These are phyloP conservation scores for Aureoboletus auriporus DNA, from an alignment of 768 basidiomycete genomes.

Conservation along the genomic window DNA sequence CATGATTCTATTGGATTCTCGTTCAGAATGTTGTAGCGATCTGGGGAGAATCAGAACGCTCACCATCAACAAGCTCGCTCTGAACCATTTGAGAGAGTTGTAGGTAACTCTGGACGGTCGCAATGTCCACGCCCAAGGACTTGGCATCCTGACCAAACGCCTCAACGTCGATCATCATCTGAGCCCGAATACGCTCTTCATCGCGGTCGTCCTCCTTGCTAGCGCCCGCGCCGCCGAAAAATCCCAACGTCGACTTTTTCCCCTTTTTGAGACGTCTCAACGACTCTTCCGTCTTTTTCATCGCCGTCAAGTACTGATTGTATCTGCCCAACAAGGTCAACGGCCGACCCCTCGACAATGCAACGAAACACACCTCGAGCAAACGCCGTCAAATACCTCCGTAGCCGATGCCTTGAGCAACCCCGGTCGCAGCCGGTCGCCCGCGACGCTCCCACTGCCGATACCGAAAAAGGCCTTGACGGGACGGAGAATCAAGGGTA, in stretches of 20 bases:
- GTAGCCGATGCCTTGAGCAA: conserved; percentile 48
- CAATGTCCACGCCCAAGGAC: conserved; percentile 61
- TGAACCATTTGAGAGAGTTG: conserved; percentile 61
- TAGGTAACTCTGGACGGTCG: conserved; percentile 47
- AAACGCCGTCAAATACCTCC: conserved; percentile 69
- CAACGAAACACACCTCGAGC: conserved; percentile 45
- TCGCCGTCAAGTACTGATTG: conserved; percentile 69
- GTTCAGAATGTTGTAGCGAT: background rate
- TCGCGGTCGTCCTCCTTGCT: conserved; percentile 66
- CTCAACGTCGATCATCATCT: conserved; percentile 84
- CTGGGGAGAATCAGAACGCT: background rate
- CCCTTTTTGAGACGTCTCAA: conserved; percentile 83
- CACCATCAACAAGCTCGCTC: conserved; percentile 34
- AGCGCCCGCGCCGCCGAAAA: conserved; percentile 58
- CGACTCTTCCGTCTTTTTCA: conserved; percentile 92
- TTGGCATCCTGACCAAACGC: conserved; percentile 78
- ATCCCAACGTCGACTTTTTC: conserved; percentile 72
- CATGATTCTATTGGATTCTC: conserved; percentile 11
- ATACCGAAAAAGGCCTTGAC: conserved; percentile 70
- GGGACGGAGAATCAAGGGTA: conserved; percentile 76
- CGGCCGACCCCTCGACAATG: conserved; percentile 1
- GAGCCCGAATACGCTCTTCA: conserved; percentile 80
- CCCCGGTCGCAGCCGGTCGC: conserved; percentile 51
- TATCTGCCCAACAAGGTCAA: conserved; percentile 47
- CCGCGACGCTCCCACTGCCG: conserved; percentile 54